Conservation (phyloP, 495 filamentous ascomycete species). For the Schizothecium vesticola region DNA sequence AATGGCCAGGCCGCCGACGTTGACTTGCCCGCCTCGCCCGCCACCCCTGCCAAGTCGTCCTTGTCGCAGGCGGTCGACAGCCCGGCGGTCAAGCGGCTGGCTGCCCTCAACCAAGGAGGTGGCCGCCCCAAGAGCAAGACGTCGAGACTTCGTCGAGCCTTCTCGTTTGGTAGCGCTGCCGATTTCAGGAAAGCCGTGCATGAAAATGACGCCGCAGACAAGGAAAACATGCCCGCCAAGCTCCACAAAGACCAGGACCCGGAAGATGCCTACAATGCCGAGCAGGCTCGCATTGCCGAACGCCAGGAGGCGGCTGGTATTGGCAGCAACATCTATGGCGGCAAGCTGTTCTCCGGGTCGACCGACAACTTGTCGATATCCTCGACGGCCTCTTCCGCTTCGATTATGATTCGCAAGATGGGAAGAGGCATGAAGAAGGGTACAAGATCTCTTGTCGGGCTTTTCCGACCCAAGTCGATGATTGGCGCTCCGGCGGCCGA, state of each 20-base stretch:
- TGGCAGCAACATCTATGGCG: conserved; percentile 91
- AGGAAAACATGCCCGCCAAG: conserved; percentile 53
- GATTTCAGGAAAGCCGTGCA: conserved; percentile 79
- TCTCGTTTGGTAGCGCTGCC: conserved; percentile 94
- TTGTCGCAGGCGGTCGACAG: conserved; percentile 44
- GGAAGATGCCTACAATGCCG: conserved; percentile 58
- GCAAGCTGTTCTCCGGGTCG: conserved; percentile 81
- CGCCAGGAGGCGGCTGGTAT: conserved; percentile 88
- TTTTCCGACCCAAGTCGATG: conserved; percentile 92
- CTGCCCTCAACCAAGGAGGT: conserved; percentile 69
- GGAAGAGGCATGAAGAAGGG: conserved; percentile 94
- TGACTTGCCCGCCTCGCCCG: conserved; percentile 20
- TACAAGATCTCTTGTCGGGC: conserved; percentile 80
- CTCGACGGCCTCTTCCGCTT: conserved; percentile 94
- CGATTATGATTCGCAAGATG: conserved; percentile 99
- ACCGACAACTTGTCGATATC: conserved; percentile 97
- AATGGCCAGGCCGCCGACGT: conserved; percentile 27
- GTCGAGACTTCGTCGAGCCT: conserved; percentile 82
- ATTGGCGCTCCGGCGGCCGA: conserved; percentile 71
- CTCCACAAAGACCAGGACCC: conserved; percentile 71
- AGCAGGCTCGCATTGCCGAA: conserved; percentile 84
- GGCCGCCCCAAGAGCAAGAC: conserved; percentile 72
- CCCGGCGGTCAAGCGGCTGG: conserved; percentile 72
- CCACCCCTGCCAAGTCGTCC: conserved; percentile 30
- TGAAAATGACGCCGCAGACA: conserved; percentile 44